A percentile compares a stretch with the other conserved stretches of the same genome.
phyloP scores from a whole-genome alignment of 2,329 filamentous ascomycete species.

The Pyrenochaeta sp. region DNA sequence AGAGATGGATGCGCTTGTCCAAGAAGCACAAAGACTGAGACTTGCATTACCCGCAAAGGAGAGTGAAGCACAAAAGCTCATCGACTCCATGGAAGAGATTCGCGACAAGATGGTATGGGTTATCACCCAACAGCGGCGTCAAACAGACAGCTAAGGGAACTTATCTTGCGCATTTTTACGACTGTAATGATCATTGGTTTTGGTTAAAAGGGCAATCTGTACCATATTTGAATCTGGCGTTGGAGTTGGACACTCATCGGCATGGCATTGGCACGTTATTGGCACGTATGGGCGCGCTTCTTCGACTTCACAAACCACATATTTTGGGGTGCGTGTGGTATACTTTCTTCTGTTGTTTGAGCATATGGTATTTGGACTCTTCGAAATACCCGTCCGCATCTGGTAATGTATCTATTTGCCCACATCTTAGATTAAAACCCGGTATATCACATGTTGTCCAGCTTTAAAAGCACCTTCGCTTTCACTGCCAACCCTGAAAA shows the following conservation, averaged over 20 bases:
- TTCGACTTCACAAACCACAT: neutral
- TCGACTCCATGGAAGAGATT: slow-evolving; percentile 68
- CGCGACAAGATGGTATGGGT: slow-evolving; percentile 77
- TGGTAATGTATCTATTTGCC: slow-evolving; percentile 1
- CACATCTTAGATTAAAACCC: neutral
- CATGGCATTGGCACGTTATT: slow-evolving; percentile 3
- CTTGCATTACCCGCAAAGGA: slow-evolving; percentile 64
- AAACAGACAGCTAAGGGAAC: slow-evolving; percentile 13
- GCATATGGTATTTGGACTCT: neutral
- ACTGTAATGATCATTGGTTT: slow-evolving; percentile 31
- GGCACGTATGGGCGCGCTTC: too few relatives aligned
- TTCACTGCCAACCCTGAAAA: too few relatives aligned
- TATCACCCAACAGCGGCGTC: slow-evolving; percentile 53
- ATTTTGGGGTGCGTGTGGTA: neutral
- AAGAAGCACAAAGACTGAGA: slow-evolving; percentile 65
- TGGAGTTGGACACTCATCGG: slow-evolving; percentile 12
- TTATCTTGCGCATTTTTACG: slow-evolving; percentile 3
- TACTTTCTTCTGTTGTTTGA: neutral
- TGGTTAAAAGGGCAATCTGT: slow-evolving; percentile 28
- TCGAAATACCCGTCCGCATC: slow-evolving; percentile 2
- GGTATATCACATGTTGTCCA: neutral
- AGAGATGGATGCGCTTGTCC: slow-evolving; percentile 67
- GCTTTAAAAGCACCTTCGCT: too few relatives aligned
- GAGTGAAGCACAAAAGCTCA: slow-evolving; percentile 66
- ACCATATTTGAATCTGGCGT: slow-evolving; percentile 31